Percentiles rank a stretch among this genome's conserved stretches.
Conservation (phyloP, 2,329 filamentous ascomycete genomes). For the Colletotrichum shisoi region DNA sequence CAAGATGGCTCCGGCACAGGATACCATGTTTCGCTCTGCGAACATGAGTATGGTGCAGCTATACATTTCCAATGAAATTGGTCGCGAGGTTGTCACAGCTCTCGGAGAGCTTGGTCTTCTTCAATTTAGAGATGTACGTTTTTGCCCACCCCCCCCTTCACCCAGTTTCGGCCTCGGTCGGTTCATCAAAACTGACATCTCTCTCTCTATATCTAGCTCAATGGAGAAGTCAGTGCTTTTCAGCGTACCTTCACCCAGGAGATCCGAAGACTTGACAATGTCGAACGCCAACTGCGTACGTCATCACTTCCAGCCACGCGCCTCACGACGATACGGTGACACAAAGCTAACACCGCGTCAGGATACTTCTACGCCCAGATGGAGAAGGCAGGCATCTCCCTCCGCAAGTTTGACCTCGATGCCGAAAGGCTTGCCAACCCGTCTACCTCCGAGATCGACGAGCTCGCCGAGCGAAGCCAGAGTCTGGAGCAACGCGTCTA, state of each 20-base stretch:
- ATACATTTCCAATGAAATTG: slow-evolving; percentile 98
- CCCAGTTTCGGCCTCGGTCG: slow-evolving; percentile 13
- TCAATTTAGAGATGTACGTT: slow-evolving; percentile 92
- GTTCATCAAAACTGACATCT: slow-evolving; percentile 40
- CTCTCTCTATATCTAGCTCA: slow-evolving; percentile 68
- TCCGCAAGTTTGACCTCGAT: slow-evolving; percentile 91
- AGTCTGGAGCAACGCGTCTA: slow-evolving; percentile 89
- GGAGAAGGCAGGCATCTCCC: slow-evolving; percentile 86
- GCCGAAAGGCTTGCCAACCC: slow-evolving; percentile 85
- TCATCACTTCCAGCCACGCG: slow-evolving; percentile 42
- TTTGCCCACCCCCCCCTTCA: slow-evolving; percentile 34
- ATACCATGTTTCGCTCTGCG: slow-evolving; percentile 99
- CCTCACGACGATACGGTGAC: slow-evolving; percentile 5
- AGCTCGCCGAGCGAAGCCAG: slow-evolving; percentile 90
- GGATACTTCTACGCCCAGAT: slow-evolving; percentile 96
- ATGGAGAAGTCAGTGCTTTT: slow-evolving; percentile 90
- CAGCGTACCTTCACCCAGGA: slow-evolving; percentile 98
- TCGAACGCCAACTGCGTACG: slow-evolving; percentile 95
- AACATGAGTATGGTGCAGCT: slow-evolving; percentile 99
- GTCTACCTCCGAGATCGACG: slow-evolving; percentile 93
- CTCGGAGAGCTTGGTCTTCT: slow-evolving; percentile 95
- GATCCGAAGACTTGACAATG: slow-evolving; percentile 96
- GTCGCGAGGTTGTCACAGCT: slow-evolving; percentile 94
- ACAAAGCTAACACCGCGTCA: slow-evolving; percentile 52
- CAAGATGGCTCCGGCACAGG: slow-evolving; percentile 72